Conservation (phyloP, 2,329 filamentous ascomycete genomes). For the Myriosclerotinia scirpicola region DNA sequence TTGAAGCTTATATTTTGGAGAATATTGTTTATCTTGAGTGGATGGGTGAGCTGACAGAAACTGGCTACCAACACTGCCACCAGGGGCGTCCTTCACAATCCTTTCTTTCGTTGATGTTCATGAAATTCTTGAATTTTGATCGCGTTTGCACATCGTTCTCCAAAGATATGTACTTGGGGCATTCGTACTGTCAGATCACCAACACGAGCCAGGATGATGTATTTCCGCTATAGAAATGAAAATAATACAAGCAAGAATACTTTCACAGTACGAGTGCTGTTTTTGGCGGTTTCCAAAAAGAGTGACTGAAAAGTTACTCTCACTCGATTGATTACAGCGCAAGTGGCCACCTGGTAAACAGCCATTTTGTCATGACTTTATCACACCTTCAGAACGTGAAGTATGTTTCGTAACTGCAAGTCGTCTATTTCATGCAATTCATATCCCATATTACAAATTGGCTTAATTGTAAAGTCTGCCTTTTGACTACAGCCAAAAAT, state of each 20-base stretch:
- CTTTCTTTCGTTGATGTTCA: neutral
- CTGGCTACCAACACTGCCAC: neutral
- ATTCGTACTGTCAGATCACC: neutral
- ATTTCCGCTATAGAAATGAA: neutral
- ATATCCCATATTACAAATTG: neutral
- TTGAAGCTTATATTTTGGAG: neutral
- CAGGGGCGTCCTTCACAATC: neutral
- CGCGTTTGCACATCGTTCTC: neutral
- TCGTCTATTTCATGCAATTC: neutral
- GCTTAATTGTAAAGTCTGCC: neutral
- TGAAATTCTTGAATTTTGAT: neutral
- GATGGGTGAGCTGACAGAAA: neutral
- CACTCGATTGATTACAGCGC: neutral
- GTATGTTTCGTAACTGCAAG: neutral
- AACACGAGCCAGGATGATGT: neutral
- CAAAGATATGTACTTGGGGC: neutral
- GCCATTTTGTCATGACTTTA: neutral
- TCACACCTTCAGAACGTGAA: neutral
- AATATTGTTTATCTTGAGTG: neutral
- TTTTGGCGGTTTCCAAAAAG: neutral
- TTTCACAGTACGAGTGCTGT: neutral
- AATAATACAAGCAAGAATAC: neutral
- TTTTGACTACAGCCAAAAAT: neutral
- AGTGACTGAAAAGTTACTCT: neutral
- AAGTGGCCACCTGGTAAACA: neutral